Base-by-base conservation (phyloP, 371 early-diverging fungal genomes). In the Mortierella sp. region DNA sequence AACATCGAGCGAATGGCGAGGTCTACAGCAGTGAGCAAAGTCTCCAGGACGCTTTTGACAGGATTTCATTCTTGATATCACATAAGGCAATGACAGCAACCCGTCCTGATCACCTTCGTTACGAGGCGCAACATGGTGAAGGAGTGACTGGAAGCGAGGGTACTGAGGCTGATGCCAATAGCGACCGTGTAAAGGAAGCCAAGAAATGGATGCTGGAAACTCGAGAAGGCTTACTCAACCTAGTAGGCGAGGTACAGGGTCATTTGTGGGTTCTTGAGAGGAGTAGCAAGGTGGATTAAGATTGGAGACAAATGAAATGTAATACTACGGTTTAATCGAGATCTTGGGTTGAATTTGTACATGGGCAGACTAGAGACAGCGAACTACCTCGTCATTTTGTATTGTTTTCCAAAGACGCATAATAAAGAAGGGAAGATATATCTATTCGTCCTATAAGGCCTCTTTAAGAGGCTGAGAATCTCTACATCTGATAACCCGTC, bases 151-250 rank as follows among this genome's bases (percentile, higher is more conserved):
- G 26, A 56, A 40, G 19, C 23, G 43, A 3, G 53, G 56, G n/a
- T 28, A 35, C 29, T 7, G 26, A 5, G 12, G 49, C 13, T 10
- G 58, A 1, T 3, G 49, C n/a, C n/a, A n/a, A 19, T 22, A 57
- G 29, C 15, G 65, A 71, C 22, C 63, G 59, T 5, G 8, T 59
- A 3, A 45, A 15, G 3, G 32, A 64, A 53, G 61, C 77, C 0
- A 67, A 61, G 55, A 43, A 61, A 19, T 78, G 77, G 77, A 57
- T 77, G 77, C 58, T 68, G 31, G 72, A 77, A 64, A 71, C 77
- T 17, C 67, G 77, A 3, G 72, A 72, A 28, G 72, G 72, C 0
- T 47, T 77, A 34, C 37, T 77, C 13, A 72, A 56, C 40, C 58
- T 77, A 4, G 77, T 77, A 26, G 77, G 77, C 2, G 68, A 77